These are phyloP conservation scores for Naegleria fowleri DNA, from an alignment of 208 protist species.

Conservation along the genomic window DNA sequence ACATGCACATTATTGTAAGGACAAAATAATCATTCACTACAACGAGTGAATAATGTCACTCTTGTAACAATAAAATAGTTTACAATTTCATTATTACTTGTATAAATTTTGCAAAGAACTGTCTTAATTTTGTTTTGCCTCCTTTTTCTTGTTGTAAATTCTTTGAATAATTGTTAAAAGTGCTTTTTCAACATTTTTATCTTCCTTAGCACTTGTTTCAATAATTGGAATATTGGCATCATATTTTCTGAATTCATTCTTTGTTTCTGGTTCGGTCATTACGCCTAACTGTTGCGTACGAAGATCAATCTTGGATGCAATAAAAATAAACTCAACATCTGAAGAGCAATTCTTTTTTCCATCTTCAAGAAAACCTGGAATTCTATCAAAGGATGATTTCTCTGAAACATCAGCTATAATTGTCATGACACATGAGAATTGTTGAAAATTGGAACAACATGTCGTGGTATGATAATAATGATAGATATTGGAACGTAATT, in stretches of 20 bases:
- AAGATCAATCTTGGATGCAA: background rate
- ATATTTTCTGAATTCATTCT: background rate
- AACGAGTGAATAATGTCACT: too few relatives aligned
- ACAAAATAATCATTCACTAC: too few relatives aligned
- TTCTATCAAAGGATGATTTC: background rate
- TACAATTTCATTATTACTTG: too few relatives aligned
- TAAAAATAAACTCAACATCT: background rate
- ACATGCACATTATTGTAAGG: too few relatives aligned
- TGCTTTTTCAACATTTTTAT: slow-evolving; percentile 49
- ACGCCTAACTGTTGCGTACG: background rate
- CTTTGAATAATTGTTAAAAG: background rate
- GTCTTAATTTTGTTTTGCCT: background rate
- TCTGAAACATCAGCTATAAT: background rate
- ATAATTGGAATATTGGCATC: slow-evolving; percentile 13
- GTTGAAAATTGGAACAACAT: too few relatives aligned
- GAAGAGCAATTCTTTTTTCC: background rate
- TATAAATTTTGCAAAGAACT: too few relatives aligned
- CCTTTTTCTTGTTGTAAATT: slow-evolving; percentile 3
- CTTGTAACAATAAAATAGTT: too few relatives aligned
- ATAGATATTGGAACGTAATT: too few relatives aligned
- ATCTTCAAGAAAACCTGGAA: background rate
- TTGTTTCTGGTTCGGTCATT: background rate
- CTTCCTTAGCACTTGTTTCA: slow-evolving; percentile 50
- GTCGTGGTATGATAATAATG: too few relatives aligned
- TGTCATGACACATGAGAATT: too few relatives aligned